These are phyloP conservation scores for Bretschneidera sinensis DNA, from an alignment of 345 rosid species.

Conservation along the genomic window DNA sequence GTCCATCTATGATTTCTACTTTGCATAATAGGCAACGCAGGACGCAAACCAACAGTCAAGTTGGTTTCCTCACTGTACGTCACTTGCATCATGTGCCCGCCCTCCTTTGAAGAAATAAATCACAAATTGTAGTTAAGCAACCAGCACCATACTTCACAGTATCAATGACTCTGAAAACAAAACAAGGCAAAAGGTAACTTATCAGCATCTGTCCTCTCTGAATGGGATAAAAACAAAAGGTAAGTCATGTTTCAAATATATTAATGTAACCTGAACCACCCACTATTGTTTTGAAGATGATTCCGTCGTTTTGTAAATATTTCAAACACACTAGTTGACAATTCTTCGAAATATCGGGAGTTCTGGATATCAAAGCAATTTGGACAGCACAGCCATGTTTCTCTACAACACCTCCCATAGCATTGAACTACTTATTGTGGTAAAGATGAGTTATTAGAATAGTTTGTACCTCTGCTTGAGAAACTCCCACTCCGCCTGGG, in stretches of 20 bases:
- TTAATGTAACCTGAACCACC: not conserved
- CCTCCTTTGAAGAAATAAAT: not conserved
- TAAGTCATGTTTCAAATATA: not conserved
- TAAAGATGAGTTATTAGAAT: too few species aligned
- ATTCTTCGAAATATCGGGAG: not conserved
- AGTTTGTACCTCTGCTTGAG: constrained; percentile 31
- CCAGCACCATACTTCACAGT: not conserved
- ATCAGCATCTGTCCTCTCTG: constrained; percentile 25
- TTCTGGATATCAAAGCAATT: not conserved
- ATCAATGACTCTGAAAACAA: constrained; percentile 8
- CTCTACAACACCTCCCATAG: not conserved
- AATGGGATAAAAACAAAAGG: not conserved
- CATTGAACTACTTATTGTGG: not conserved
- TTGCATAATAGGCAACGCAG: constrained; percentile 52
- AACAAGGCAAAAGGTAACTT: not conserved
- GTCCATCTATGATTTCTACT: not conserved
- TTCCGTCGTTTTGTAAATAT: not conserved
- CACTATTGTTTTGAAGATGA: not conserved
- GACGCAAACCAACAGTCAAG: constrained; percentile 56
- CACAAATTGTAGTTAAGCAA: not conserved
- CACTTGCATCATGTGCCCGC: constrained; percentile 53
- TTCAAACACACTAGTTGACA: not conserved
- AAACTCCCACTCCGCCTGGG: constrained; percentile 31
- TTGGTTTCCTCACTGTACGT: constrained; percentile 44
- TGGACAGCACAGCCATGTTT: not conserved